Conservation (phyloP, 345 rosid genomes). For the Hibiscus tridactylites region DNA sequence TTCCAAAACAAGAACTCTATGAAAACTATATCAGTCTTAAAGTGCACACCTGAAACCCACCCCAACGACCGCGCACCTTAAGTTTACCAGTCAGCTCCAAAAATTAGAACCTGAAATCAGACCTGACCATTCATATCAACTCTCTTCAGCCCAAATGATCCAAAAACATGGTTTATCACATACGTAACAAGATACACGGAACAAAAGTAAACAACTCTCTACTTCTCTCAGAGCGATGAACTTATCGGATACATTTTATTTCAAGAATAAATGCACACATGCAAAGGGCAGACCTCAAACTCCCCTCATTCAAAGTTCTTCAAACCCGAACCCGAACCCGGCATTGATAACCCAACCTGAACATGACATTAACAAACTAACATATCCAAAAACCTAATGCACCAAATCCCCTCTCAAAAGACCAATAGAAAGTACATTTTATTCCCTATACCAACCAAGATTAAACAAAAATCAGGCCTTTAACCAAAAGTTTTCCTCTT, state of each 20-base stretch:
- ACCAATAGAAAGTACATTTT: background rate
- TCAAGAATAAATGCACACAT: background rate
- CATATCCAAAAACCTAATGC: background rate
- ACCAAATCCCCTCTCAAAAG: conserved; percentile 4
- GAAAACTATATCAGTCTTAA: background rate
- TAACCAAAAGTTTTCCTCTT: background rate
- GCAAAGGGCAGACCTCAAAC: background rate
- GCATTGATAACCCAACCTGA: too few relatives aligned
- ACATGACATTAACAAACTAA: background rate
- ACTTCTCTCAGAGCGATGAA: background rate
- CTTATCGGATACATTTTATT: background rate
- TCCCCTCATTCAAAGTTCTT: background rate
- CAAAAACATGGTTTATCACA: background rate
- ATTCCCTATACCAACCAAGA: background rate
- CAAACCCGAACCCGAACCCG: background rate
- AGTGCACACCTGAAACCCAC: background rate
- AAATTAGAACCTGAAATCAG: conserved; percentile 4
- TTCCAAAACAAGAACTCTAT: background rate
- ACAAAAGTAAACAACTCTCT: background rate
- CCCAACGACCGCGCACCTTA: background rate
- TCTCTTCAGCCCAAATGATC: background rate
- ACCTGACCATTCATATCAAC: background rate
- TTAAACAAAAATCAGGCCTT: background rate
- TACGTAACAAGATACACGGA: background rate
- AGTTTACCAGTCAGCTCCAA: background rate